A percentile compares a stretch with the other conserved stretches of the same genome.
phyloP scores from a whole-genome alignment of 192 early-diverging fungal genomes.

The Rhizophlyctis rosea region DNA sequence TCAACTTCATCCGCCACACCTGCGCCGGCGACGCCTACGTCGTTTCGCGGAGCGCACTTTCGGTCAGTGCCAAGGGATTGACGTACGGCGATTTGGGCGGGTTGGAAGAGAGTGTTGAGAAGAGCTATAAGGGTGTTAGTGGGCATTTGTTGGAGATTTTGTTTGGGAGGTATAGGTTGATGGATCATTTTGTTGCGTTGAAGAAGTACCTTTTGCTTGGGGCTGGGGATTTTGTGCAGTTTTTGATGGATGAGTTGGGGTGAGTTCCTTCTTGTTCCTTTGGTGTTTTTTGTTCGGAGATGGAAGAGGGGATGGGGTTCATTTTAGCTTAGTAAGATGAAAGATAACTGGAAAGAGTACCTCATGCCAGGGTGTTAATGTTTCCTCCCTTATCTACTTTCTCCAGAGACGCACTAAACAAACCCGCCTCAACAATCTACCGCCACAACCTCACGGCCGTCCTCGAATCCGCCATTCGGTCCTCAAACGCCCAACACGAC shows the following conservation, averaged over 20 bases:
- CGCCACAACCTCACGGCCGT: constrained; percentile 87
- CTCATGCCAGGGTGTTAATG: too few relatives aligned
- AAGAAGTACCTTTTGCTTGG: constrained; percentile 87
- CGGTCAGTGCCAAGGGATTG: constrained; percentile 33
- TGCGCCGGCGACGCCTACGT: constrained; percentile 42
- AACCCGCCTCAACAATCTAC: constrained; percentile 70
- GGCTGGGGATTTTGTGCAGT: constrained; percentile 92
- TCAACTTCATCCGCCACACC: constrained; percentile 67
- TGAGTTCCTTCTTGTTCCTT: constrained; percentile 23
- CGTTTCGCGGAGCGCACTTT: constrained; percentile 21
- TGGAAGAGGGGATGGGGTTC: not conserved
- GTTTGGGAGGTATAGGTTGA: constrained; percentile 73
- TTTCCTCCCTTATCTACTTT: too few relatives aligned
- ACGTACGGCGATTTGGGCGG: constrained; percentile 65
- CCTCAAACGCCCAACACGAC: constrained; percentile 88
- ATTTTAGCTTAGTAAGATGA: not conserved
- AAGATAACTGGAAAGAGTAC: constrained; percentile 9
- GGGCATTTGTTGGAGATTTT: constrained; percentile 75
- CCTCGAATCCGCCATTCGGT: constrained; percentile 77
- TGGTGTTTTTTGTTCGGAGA: not conserved
- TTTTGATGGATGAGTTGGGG: constrained; percentile 81
- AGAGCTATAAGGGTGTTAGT: constrained; percentile 68
- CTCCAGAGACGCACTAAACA: constrained; percentile 42
- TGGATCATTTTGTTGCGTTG: constrained; percentile 81
- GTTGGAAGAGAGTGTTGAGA: constrained; percentile 73